Base-by-base conservation (phyloP, 148 eudicot genomes). In the Hydrangea macrophylla region DNA sequence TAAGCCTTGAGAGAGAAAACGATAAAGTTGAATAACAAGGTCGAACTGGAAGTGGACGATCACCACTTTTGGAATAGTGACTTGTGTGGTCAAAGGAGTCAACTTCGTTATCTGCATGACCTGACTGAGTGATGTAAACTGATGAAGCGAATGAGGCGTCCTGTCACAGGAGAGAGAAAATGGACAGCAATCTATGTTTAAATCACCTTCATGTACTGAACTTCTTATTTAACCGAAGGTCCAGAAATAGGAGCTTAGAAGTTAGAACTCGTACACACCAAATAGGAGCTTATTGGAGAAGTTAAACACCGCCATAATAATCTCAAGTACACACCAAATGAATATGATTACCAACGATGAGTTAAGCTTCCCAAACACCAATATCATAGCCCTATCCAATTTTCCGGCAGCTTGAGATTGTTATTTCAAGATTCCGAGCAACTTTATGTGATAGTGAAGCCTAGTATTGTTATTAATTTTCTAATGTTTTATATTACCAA, bases 1-100 rank as follows among this genome's bases (percentile, higher is more conserved):
- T 79, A 31, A 78, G 72, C 54, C 79, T 68, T 27, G 86, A 77
- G 51, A 62, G 73, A 32, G 84, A 65, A n/a, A 58, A 71, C 15
- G 84, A 65, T 31, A 66, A 70, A 18, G 82, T 65, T 54, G 84
- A 72, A 26, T 58, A 64, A 17, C 77, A 70, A 40, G 67, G 76
- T 60, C 67, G 67, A 36, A 79, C 69, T 3, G 62, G 64, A 61
- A 28, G 45, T 31, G 73, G 28, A 31, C 77, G 67, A 25, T 42
- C 68, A 32, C 56, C 50, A 40, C 56, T 75, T 45, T 54, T 76
- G n/a, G 71, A 65, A 51, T 58, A 26, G 33, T 39, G 54, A 7
- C 37, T 50, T 22, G 6, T 65, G 55, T 72, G 33, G 15, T 73
- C 60, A 60, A 48, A 22, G 36, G 66, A 39, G 31, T 56, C 50